Evolutionary conservation across 1,139 yeast species (phyloP), one percentile per base, ranked within the genome.

Genomic region (Dujonia santamariae): DNA sequence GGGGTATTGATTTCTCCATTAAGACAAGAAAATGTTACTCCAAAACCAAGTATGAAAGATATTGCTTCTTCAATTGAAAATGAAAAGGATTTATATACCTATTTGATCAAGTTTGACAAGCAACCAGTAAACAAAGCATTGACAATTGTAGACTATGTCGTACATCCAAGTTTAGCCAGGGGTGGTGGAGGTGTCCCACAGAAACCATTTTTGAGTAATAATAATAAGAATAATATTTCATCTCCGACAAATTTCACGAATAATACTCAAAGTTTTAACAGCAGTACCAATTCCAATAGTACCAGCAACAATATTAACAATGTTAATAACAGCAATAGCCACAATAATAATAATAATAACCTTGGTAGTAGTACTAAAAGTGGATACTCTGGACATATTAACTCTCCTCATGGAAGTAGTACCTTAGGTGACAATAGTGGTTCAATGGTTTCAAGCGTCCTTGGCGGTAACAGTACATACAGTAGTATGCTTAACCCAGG

Each of bases 1-100:
- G 97, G 97, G 19, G 85, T 88, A 26, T 78, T 85, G 40, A 72
- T 90, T 7, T 67, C 84, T 34, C 97, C 97, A 2, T 64, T 88
- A 37, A 67, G 67, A 40, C 51, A 46, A 24, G 31, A 28, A 19
- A 58, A 61, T 7, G 71, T 64, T 28, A 56, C 71, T 2, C 9
- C 15, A n/a, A 74, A 77, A 41, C 66, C 70, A 19, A 80, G 95
- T 3, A 81, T 90, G 85, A 84, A 81, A 52, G 63, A 75, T 12
- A 67, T 85, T 47, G 95, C 96, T 0, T 66, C 82, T 16, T 73
- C 85, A 19, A 77, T 90, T 37, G 92, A 87, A 52, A 84, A 84
- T 52, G 97, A 88, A 51, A 76, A 72, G 48, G 96, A 88, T 54
- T 68, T 90, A 41, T 85, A 82, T 61, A 73, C 78, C 31, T 86